Percentiles rank a stretch among this genome's conserved stretches.
phyloP scores from a whole-genome alignment of 2,329 filamentous ascomycete species.

The Aspergillus ibericus region DNA sequence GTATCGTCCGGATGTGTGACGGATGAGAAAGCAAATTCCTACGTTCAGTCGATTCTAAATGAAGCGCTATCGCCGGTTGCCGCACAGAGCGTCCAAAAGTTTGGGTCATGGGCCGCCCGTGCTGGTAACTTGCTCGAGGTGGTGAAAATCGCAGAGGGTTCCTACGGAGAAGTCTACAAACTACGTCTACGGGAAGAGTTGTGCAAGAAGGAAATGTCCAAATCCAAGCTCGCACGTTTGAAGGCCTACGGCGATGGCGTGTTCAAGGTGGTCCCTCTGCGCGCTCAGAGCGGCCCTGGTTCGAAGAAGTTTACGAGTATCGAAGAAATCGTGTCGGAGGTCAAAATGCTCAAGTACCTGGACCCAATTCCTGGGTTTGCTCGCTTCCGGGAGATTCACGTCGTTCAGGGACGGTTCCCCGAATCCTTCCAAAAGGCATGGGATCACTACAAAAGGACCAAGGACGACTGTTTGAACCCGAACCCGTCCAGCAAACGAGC shows the following conservation, averaged over 20 bases:
- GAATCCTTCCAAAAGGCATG: slow-evolving; percentile 51
- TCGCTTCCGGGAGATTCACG: slow-evolving; percentile 58
- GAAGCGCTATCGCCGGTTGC: slow-evolving; percentile 39
- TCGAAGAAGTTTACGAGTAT: slow-evolving; percentile 47
- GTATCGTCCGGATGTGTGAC: slow-evolving; percentile 36
- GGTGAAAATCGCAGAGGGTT: slow-evolving; percentile 65
- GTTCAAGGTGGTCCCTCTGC: slow-evolving; percentile 52
- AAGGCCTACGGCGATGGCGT: slow-evolving; percentile 45
- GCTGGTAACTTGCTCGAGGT: slow-evolving; percentile 46
- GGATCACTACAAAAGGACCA: slow-evolving; percentile 40
- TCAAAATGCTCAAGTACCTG: slow-evolving; percentile 57
- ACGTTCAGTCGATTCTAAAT: slow-evolving; percentile 38
- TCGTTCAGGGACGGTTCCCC: slow-evolving; percentile 59
- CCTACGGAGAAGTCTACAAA: slow-evolving; percentile 66
- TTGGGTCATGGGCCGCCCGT: slow-evolving; percentile 40
- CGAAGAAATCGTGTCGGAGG: slow-evolving; percentile 52
- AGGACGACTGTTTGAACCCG: slow-evolving; percentile 53
- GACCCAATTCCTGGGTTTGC: slow-evolving; percentile 63
- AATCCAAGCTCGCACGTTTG: slow-evolving; percentile 38
- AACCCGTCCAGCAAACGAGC: slow-evolving; percentile 56
- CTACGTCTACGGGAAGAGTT: slow-evolving; percentile 45
- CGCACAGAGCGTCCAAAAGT: slow-evolving; percentile 40
- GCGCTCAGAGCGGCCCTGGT: slow-evolving; percentile 41
- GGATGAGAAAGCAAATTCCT: slow-evolving; percentile 35
- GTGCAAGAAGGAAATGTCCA: slow-evolving; percentile 36